phyloP scores from a whole-genome alignment of 2,329 filamentous ascomycete genomes.

The Hypoxylon sp. region DNA sequence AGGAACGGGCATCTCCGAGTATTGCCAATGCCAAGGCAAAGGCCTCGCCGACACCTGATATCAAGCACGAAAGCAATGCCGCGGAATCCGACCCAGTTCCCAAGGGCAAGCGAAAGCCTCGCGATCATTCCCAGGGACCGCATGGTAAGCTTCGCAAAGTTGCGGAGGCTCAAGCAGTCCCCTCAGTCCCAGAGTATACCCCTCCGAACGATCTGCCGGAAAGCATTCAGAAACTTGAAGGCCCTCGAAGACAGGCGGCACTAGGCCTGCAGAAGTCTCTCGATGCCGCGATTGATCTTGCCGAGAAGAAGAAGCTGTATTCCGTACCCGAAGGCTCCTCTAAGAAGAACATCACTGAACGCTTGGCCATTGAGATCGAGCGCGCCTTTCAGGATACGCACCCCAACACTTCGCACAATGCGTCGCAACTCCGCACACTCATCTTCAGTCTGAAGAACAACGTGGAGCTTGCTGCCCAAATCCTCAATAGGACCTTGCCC shows the following conservation, averaged over 20 bases:
- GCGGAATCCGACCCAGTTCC: slow-evolving; percentile 52
- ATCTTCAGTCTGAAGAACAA: slow-evolving; percentile 92
- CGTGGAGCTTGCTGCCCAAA: slow-evolving; percentile 77
- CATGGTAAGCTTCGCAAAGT: slow-evolving; percentile 67
- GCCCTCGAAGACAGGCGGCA: slow-evolving; percentile 75
- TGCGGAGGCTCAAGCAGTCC: slow-evolving; percentile 61
- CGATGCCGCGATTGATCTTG: slow-evolving; percentile 71
- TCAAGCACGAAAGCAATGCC: slow-evolving; percentile 61
- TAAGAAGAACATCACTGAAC: slow-evolving; percentile 73
- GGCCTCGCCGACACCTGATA: slow-evolving; percentile 55
- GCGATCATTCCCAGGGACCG: slow-evolving; percentile 67
- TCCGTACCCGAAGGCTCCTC: slow-evolving; percentile 73
- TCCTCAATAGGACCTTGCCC: slow-evolving; percentile 79
- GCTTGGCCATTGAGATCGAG: slow-evolving; percentile 83
- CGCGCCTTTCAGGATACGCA: slow-evolving; percentile 73
- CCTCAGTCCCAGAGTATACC: slow-evolving; percentile 57
- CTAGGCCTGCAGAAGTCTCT: slow-evolving; percentile 79
- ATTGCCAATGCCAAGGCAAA: slow-evolving; percentile 57
- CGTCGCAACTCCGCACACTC: slow-evolving; percentile 78
- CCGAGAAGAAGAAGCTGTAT: slow-evolving; percentile 75
- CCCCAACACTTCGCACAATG: slow-evolving; percentile 65
- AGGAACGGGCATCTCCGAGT: slow-evolving; percentile 62
- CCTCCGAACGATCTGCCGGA: slow-evolving; percentile 65
- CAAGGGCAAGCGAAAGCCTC: slow-evolving; percentile 68
- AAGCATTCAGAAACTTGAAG: slow-evolving; percentile 68